Evolutionary conservation across 208 protist species (phyloP).

Genomic region (Crithidia bombi): DNA sequence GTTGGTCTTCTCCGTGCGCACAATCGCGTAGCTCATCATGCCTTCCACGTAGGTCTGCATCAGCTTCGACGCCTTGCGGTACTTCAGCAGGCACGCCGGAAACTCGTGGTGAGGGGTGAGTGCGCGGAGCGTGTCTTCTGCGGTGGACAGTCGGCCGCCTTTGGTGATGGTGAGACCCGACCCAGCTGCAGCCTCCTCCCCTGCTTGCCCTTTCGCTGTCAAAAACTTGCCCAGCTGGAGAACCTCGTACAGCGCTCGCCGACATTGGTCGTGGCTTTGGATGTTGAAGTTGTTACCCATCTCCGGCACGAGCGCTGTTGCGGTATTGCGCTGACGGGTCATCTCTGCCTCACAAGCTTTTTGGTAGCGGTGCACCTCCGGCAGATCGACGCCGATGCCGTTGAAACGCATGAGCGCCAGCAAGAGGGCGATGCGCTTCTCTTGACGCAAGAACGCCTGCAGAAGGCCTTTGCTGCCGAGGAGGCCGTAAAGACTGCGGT

Average conservation of each 20-base stretch:
- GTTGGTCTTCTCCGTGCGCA: slow-evolving; percentile 17
- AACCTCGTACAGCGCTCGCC: slow-evolving; percentile 82
- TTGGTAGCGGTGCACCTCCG: slow-evolving; percentile 69
- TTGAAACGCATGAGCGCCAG: slow-evolving; percentile 76
- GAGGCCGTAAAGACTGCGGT: slow-evolving; percentile 76
- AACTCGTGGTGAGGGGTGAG: slow-evolving; percentile 81
- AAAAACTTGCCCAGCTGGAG: slow-evolving; percentile 77
- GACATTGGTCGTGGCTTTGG: slow-evolving; percentile 85
- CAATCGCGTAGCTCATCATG: slow-evolving; percentile 78
- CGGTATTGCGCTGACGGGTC: slow-evolving; percentile 40
- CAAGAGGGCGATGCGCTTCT: slow-evolving; percentile 84
- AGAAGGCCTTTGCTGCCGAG: slow-evolving; percentile 80
- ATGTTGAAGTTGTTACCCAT: slow-evolving; percentile 78
- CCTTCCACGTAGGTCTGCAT: slow-evolving; percentile 90
- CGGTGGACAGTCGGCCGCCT: slow-evolving; percentile 89
- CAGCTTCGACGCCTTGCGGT: slow-evolving; percentile 87
- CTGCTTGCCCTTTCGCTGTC: slow-evolving; percentile 8
- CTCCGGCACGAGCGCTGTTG: slow-evolving; percentile 50
- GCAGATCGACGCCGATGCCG: slow-evolving; percentile 66
- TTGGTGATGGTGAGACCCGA: slow-evolving; percentile 65
- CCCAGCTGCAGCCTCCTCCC: slow-evolving; percentile 19
- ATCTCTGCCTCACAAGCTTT: slow-evolving; percentile 52
- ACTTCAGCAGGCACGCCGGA: slow-evolving; percentile 70
- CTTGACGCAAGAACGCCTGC: slow-evolving; percentile 84
- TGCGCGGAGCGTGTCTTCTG: slow-evolving; percentile 78